Evolutionary conservation across 768 basidiomycete species (phyloP), one percentile per base, ranked within the genome.

Genomic region (Kwoniella dendrophila): DNA sequence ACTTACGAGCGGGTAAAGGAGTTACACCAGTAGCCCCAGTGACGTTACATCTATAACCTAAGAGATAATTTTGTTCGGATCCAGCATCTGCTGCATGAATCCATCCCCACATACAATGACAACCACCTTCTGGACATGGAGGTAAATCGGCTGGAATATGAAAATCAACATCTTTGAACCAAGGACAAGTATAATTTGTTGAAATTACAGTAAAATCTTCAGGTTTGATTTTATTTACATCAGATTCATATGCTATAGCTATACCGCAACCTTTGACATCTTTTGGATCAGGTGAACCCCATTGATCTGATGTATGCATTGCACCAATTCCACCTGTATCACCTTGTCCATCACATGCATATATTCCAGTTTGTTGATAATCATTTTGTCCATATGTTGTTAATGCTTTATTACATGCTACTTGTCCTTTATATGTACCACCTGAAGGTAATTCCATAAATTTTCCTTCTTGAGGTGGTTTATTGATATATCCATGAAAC

Each of bases 21-120:
- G 50, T 64, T 3, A 69, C 70, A 12, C 63, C 65, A 8, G 70
- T 71, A 14, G 76, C 72, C 16, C 69, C 73, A 0, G 72, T 75
- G 41, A 78, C 67, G 36, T 72, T 73, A 66, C 78, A 79, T 40
- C 71, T 58, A 41, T 76, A 78, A 18, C 66, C 67, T 49, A 67
- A 34, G 27, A 70, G 59, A 45, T 73, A 76, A 26, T 66, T 76
- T 59, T 78, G 75, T 56, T 73, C 64, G 18, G 59, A 65, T 7
- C 73, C 74, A 12, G 69, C 59, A 43, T 72, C 68, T 0, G n/a
- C 38, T 16, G 71, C 51, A 57, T 78, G 77, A 11, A 79, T 53
- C 78, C 78, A 79, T 20, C 69, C 68, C 75, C 77, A 76, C 63
- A 67, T 65, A 59, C 77, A 69, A 67, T 68, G 66, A 59, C 77